Conservation (phyloP, 768 basidiomycete genomes). For the Auriscalpium vulgare region DNA sequence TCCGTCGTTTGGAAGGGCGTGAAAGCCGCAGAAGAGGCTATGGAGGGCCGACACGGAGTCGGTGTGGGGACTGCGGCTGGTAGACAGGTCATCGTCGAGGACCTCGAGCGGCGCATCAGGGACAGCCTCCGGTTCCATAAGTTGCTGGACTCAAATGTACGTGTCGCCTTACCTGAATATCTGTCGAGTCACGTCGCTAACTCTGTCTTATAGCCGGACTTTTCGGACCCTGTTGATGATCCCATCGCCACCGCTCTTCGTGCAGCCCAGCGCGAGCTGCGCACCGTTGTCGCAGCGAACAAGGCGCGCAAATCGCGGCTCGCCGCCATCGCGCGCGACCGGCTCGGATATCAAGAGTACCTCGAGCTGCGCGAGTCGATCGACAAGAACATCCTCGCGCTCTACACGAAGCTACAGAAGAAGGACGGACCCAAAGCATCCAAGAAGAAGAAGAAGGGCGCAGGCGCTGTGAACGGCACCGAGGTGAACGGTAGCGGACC, state of each 20-base stretch:
- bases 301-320: conserved; percentile 75
- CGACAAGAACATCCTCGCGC: conserved; percentile 71
- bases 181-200: conserved; percentile 10
- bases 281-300: conserved; percentile 71
- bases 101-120: conserved; percentile 66
- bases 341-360: conserved; percentile 90
- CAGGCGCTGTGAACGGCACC: conserved; percentile 15
- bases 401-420: conserved; percentile 77
- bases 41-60: conserved; percentile 70
- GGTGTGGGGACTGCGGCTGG: conserved; percentile 75
- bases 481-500: conserved; percentile 13
- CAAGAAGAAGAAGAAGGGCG: conserved; percentile 60
- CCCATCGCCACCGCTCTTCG: conserved; percentile 88
- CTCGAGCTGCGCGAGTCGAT: conserved; percentile 75
- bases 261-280: conserved; percentile 77
- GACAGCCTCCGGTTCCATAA: conserved; percentile 77
- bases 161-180: conserved; percentile 22
- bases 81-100: conserved; percentile 70
- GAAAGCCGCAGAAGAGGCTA: conserved; percentile 76
- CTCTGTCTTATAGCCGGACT: conserved; percentile 49
- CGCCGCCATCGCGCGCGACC: conserved; percentile 68
- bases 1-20: conserved; percentile 60
- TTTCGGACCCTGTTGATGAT: conserved; percentile 78
- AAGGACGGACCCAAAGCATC: conserved; percentile 64
- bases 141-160: conserved; percentile 59